Conservation (phyloP, 2,329 filamentous ascomycete species). For the Colletotrichum lini region DNA sequence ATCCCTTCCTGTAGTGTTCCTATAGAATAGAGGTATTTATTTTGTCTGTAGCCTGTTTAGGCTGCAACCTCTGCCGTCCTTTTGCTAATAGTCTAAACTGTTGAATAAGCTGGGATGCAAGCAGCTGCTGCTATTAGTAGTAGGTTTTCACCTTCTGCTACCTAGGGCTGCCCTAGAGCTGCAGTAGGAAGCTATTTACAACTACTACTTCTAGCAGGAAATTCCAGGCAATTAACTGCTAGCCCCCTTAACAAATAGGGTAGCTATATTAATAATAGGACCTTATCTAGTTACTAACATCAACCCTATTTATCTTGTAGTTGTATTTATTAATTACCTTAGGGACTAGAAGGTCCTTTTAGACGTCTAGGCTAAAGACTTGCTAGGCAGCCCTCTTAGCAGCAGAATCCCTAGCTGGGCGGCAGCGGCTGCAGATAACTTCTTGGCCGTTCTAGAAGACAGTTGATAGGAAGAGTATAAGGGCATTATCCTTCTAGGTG, state of each 20-base stretch:
- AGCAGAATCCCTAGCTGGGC: not conserved
- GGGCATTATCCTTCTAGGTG: no score
- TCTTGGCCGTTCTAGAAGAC: no score
- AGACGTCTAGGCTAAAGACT: not conserved
- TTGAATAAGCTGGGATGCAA: not conserved
- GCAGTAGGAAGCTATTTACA: conserved; percentile 14
- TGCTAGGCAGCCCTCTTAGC: not conserved
- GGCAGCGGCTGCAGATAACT: no score
- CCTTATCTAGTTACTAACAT: conserved; percentile 3
- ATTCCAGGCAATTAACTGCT: not conserved
- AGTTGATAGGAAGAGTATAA: no score
- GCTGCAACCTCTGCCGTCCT: no score
- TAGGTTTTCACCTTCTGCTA: not conserved
- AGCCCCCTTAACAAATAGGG: not conserved
- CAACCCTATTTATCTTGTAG: not conserved
- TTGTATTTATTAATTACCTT: conserved; percentile 3
- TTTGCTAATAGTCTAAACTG: not conserved
- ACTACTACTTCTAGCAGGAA: conserved; percentile 17
- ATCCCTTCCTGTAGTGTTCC: not conserved
- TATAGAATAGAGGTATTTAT: conserved; percentile 3
- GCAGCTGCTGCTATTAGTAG: not conserved
- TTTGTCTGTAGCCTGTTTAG: not conserved
- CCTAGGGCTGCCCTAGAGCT: not conserved
- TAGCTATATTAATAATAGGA: conserved; percentile 2
- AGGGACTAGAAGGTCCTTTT: not conserved